These are phyloP conservation scores for Hygrophoropsis aurantiaca DNA, from an alignment of 768 basidiomycete species.

Conservation along the genomic window DNA sequence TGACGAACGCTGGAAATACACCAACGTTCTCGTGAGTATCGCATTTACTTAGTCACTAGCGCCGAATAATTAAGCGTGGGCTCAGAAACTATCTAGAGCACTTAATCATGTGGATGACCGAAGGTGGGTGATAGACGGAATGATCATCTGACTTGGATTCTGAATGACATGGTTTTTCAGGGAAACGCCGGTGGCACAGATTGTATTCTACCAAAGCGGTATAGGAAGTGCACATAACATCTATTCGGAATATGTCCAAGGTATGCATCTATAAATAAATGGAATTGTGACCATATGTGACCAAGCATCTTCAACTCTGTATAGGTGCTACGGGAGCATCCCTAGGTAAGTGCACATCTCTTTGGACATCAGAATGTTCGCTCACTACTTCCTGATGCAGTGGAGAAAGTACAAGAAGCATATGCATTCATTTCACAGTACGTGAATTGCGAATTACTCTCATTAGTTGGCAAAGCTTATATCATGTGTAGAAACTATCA, in stretches of 20 bases:
- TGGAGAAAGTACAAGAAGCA: slow-evolving; percentile 73
- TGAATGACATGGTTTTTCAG: slow-evolving; percentile 12
- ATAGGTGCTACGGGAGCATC: slow-evolving; percentile 64
- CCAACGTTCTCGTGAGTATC: slow-evolving; percentile 52
- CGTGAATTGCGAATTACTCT: slow-evolving; percentile 23
- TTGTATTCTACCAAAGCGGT: slow-evolving; percentile 66
- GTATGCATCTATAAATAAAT: slow-evolving; percentile 26
- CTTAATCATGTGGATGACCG: slow-evolving; percentile 51
- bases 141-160: neutral
- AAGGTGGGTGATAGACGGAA: slow-evolving; percentile 17
- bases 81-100: slow-evolving; percentile 53
- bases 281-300: slow-evolving; percentile 1
- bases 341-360: slow-evolving; percentile 47
- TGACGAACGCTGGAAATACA: slow-evolving; percentile 46
- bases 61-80: neutral
- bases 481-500: slow-evolving; percentile 54
- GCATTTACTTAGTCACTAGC: neutral
- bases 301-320: slow-evolving; percentile 6
- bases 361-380: slow-evolving; percentile 3
- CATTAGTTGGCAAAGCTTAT: neutral
- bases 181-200: slow-evolving; percentile 48
- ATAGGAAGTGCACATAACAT: slow-evolving; percentile 58
- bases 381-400: slow-evolving; percentile 32
- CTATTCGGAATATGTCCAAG: slow-evolving; percentile 62
- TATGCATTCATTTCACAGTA: slow-evolving; percentile 82